A percentile compares a stretch with the other conserved stretches of the same genome.
phyloP scores from a whole-genome alignment of 345 rosid species.

The Hibiscus tridactylites region DNA sequence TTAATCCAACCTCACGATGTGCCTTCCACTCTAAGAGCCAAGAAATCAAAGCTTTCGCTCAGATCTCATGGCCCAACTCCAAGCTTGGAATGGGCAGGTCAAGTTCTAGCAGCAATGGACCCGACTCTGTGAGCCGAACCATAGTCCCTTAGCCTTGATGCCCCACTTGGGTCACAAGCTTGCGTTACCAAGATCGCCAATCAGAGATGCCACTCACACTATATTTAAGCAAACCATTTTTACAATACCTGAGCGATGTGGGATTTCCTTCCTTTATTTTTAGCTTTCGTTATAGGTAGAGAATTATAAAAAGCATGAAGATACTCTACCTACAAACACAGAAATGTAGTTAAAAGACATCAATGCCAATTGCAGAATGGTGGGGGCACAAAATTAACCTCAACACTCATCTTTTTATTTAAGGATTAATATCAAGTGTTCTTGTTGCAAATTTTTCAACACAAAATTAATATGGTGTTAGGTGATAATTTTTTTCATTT shows the following conservation, averaged over 20 bases:
- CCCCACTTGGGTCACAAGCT: background rate
- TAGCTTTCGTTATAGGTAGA: background rate
- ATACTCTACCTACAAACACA: too few species aligned
- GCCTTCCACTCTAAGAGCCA: background rate
- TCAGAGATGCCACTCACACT: too few species aligned
- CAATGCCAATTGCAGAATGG: too few species aligned
- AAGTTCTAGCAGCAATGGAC: background rate
- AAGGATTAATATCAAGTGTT: too few species aligned
- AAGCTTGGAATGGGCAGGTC: background rate
- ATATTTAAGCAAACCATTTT: background rate
- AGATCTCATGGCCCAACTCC: background rate
- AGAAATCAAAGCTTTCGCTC: background rate
- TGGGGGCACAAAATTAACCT: too few species aligned
- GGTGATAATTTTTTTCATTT: too few species aligned
- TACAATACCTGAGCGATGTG: background rate
- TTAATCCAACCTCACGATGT: background rate
- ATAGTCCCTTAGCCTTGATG: background rate
- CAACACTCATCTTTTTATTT: too few species aligned
- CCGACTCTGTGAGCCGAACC: background rate
- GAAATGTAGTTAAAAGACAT: too few species aligned
- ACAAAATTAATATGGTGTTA: too few species aligned
- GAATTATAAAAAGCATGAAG: too few species aligned
- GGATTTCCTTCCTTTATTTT: background rate
- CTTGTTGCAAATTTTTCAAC: too few species aligned
- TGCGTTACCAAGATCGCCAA: too few species aligned